Base-by-base conservation (phyloP, 805 yeast genomes). In the Ogataea philodendri region DNA sequence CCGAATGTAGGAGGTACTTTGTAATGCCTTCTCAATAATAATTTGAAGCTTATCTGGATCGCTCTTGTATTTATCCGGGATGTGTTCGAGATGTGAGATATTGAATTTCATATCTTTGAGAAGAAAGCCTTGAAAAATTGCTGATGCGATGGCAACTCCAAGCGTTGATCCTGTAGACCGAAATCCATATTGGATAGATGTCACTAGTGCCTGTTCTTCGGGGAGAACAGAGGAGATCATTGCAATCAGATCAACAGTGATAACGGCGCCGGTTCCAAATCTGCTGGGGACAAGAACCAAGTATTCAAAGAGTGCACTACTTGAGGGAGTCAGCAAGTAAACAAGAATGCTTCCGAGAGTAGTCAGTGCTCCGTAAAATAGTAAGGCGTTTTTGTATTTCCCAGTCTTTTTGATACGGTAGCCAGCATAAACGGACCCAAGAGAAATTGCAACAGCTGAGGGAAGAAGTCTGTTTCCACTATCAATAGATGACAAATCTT, bases 111-210 rank as follows among this genome's bases (percentile, higher is more conserved):
- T 18, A 3, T 44, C 30, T 1, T 19, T 15, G 5, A 45, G 35
- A 9, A 56, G 38, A 17, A 40, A 41, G 15, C 29, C 41, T 62
- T 75, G 60, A 17, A 72, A 63, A 7, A 73, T 61, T 0, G 78
- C 76, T 22, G 69, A 62, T 1, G 74, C 70, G 15, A 70, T 52
- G 0, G 78, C 59, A 9, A 72, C 77, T 14, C 78, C 79, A 39
- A 73, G 51, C 0, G 78, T 72, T 3, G 78, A 72, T 1, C 78
- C 78, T 1, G 77, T 70, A 5, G 78, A 64, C 47, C 78, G 60
- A 48, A 74, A 73, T 4, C 77, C 88, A 57, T 89, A 88, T 53
- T 86, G 95, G 39, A 89, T 84, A 0, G 95, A 84, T 0, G 96
- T 88, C 3, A 90, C 82, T 14, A 87, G 72, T 1, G 96, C 95